Evolutionary conservation across 371 early-diverging fungal genomes (phyloP), one percentile per base, ranked within the genome.

Genomic region (Mortierella sp.): DNA sequence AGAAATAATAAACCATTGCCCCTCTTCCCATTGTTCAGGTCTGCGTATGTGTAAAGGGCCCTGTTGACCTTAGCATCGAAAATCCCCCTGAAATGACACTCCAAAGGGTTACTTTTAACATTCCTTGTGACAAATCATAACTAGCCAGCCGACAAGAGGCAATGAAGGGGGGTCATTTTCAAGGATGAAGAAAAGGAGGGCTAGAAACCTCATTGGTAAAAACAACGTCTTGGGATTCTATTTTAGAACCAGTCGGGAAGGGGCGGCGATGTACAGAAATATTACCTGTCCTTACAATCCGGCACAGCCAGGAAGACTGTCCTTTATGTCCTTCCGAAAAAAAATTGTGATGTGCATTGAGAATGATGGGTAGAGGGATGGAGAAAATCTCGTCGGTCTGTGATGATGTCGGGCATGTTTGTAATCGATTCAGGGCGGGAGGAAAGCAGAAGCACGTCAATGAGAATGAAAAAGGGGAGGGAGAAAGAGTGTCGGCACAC

Each of bases 81-180:
- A 44, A 0, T 2, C 12, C 56, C 27, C 56, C 56, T 56, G 56
- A 56, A 56, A 56, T 56, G n/a, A 10, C 56, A 5, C n/a, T 27
- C 56, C 56, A 10, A n/a, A 10, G 12, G 1, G n/a, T 10, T 55
- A 8, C 6, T 56, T 56, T 56, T 24, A 21, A 5, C 44, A 24
- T 71, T 71, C 46, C 43, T 56, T 24, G 56, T 56, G 24, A 56
- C 56, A 56, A 56, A 27, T n/a, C 56, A 56, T n/a, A 56, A 51
- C 18, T 0, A 51, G 51, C 51, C 51, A 51, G 51, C 51, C 21
- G 21, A 51, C 21, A 51, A 3, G 51, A 51, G 51, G 51, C 51
- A 51, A 51, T 51, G 51, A 51, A 6, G 18, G 51, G 51, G 5
- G 4, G 5, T 14, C 14, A 54, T 21, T 8, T 55, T 11, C n/a